These are phyloP conservation scores for Sporodiniella umbellata DNA, from an alignment of 371 early-diverging fungal species.

Conservation along the genomic window DNA sequence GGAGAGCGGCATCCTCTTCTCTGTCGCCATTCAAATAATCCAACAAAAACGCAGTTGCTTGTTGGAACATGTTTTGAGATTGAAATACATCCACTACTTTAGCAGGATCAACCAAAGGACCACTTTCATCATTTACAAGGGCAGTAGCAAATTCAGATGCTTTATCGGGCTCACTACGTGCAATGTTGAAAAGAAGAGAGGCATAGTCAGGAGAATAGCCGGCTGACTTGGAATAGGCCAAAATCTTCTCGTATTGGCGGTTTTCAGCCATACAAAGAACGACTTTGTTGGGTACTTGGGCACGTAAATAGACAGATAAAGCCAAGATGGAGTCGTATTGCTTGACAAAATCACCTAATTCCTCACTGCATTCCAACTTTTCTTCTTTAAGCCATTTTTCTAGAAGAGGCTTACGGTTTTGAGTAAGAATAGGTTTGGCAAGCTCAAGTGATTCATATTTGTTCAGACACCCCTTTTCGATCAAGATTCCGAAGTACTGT, in stretches of 20 bases:
- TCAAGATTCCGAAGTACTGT: slow-evolving; percentile 95
- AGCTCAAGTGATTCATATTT: slow-evolving; percentile 93
- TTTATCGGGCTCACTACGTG: slow-evolving; percentile 90
- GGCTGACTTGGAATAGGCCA: slow-evolving; percentile 92
- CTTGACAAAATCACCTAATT: slow-evolving; percentile 96
- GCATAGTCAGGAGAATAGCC: slow-evolving; percentile 92
- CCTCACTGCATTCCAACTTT: slow-evolving; percentile 96
- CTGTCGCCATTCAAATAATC: slow-evolving; percentile 92
- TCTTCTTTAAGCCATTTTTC: slow-evolving; percentile 99
- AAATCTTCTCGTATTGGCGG: slow-evolving; percentile 93
- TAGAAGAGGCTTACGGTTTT: slow-evolving; percentile 89
- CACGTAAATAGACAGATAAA: slow-evolving; percentile 92
- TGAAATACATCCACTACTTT: slow-evolving; percentile 90
- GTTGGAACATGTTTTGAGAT: slow-evolving; percentile 92
- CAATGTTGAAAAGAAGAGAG: slow-evolving; percentile 83
- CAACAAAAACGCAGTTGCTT: slow-evolving; percentile 93
- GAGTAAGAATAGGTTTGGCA: slow-evolving; percentile 87
- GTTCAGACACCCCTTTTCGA: slow-evolving; percentile 94
- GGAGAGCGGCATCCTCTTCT: slow-evolving; percentile 87
- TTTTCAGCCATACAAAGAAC: slow-evolving; percentile 95
- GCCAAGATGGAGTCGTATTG: slow-evolving; percentile 89
- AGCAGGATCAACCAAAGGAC: slow-evolving; percentile 85
- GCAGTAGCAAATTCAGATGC: slow-evolving; percentile 90
- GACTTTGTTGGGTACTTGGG: slow-evolving; percentile 90
- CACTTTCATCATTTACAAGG: slow-evolving; percentile 79